Base-by-base conservation (phyloP, 768 basidiomycete species). In the Rhodosporidiobolus odoratus region DNA sequence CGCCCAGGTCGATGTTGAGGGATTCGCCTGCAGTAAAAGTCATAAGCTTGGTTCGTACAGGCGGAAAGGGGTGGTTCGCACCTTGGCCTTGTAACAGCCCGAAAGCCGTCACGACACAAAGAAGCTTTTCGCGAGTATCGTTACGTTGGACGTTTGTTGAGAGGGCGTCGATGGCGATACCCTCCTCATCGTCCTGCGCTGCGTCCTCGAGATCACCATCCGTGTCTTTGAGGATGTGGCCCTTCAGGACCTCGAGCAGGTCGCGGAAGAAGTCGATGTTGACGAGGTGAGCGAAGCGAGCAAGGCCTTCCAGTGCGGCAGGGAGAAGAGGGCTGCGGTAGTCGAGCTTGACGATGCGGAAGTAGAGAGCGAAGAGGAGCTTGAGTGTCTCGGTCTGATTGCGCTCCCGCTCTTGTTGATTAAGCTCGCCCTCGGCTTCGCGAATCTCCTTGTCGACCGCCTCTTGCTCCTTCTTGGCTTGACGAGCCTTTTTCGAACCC, bases 261-360 rank as follows among this genome's bases (percentile, higher is more conserved):
- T 99, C 96, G 77, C 89, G 88, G 86, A 98, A 99, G 82, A 99
- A 98, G 79, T 99, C 94, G 75, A 98, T 86, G 80, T 96, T 99
- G 79, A 99, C 92, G 67, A 97, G 86, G 79, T 98, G 96, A 1
- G 95, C 89, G 78, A 91, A 98, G 81, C 87, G 88, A 4, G 93
- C 87, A 76, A 98, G 89, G 71, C 96, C 96, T 76, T 89, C 88
- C 72, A 99, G 83, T 52, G 93, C 94, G 40, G 89, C 85, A 30
- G 92, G 88, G 21, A 98, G 84, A 15, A 98, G 84, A 6, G 81
- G 81, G 25, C 87, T 85, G 2, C 89, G 89, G 40, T 88, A 87
- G 32, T 82, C 83, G 17, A 78, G 87, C 81, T 98, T 99, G 75
- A 99, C 83, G 75, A 98, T 89, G 71, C 89, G 88, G 81, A 99